Evolutionary conservation across 345 rosid species (phyloP).

Genomic region (Lepidium africanum): DNA sequence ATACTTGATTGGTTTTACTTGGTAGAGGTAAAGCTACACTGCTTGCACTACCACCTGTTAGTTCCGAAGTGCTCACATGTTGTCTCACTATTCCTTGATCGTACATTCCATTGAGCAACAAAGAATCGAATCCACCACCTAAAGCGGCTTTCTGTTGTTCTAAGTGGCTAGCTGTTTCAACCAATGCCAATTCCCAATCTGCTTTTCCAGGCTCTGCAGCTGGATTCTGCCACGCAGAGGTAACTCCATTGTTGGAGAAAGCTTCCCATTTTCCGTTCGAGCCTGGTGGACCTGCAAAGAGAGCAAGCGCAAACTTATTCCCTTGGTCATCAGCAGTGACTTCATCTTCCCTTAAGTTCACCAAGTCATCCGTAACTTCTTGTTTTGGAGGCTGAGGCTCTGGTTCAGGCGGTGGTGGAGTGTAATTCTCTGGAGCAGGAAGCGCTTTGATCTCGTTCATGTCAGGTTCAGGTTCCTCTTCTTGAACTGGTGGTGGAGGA

Average conservation of each 20-base stretch:
- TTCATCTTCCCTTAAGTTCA: conserved; percentile 65
- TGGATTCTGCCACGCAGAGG: conserved; percentile 76
- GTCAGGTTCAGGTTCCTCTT: conserved; percentile 39
- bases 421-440: conserved; percentile 63
- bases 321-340: conserved; percentile 85
- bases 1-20: conserved; percentile 40
- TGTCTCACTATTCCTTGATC: conserved; percentile 93
- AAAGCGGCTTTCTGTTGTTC: conserved; percentile 63
- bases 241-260: conserved; percentile 62
- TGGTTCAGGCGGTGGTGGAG: conserved; percentile 45
- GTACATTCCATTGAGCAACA: conserved; percentile 83
- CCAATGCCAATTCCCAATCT: conserved; percentile 94
- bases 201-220: conserved; percentile 83
- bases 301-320: conserved; percentile 74
- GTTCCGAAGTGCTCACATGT: conserved; percentile 54
- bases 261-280: conserved; percentile 80
- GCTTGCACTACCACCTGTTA: conserved; percentile 83
- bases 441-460: conserved; percentile 81
- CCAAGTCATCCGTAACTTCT: conserved; percentile 53
- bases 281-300: conserved; percentile 43
- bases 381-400: conserved; percentile 39
- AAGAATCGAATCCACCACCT: conserved; percentile 76
- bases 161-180: conserved; percentile 70
- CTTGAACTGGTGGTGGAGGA: conserved; percentile 22
- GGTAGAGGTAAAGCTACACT: conserved; percentile 63